These are phyloP conservation scores for Alternaria alternata DNA, from an alignment of 2,329 filamentous ascomycete species.

Conservation along the genomic window DNA sequence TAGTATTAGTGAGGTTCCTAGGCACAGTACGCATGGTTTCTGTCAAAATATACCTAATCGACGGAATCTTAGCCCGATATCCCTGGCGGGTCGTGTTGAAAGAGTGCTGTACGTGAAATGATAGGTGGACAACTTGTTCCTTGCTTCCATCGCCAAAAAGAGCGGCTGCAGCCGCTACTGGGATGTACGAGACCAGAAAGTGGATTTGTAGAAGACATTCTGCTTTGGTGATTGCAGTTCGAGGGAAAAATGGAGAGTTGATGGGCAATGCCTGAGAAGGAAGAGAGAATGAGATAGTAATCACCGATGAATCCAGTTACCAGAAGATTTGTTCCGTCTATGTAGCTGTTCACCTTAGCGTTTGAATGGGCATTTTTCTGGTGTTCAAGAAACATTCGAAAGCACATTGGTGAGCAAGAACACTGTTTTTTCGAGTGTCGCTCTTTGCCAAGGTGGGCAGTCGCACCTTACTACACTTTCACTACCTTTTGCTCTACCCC, in stretches of 20 bases:
- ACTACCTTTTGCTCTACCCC: neutral
- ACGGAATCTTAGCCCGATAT: neutral
- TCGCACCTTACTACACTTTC: neutral
- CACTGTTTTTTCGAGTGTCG: neutral
- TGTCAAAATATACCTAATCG: neutral
- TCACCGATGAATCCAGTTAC: neutral
- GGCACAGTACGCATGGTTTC: neutral
- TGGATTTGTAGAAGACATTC: neutral
- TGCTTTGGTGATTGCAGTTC: neutral
- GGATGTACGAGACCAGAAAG: neutral
- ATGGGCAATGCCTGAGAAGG: neutral
- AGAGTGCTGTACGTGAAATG: neutral
- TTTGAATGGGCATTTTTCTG: neutral
- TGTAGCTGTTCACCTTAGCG: neutral
- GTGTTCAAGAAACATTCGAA: neutral
- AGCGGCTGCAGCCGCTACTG: neutral
- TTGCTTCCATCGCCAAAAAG: neutral
- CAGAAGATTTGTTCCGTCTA: too few species aligned
- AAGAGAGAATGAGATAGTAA: neutral
- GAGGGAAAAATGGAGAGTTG: neutral
- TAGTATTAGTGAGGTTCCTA: neutral
- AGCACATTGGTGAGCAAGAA: neutral
- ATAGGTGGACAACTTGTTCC: neutral
- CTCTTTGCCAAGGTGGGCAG: neutral
- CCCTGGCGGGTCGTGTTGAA: neutral